Evolutionary conservation across 768 basidiomycete genomes (phyloP), one percentile per base, ranked within the genome.

Genomic region (Russula compacta): DNA sequence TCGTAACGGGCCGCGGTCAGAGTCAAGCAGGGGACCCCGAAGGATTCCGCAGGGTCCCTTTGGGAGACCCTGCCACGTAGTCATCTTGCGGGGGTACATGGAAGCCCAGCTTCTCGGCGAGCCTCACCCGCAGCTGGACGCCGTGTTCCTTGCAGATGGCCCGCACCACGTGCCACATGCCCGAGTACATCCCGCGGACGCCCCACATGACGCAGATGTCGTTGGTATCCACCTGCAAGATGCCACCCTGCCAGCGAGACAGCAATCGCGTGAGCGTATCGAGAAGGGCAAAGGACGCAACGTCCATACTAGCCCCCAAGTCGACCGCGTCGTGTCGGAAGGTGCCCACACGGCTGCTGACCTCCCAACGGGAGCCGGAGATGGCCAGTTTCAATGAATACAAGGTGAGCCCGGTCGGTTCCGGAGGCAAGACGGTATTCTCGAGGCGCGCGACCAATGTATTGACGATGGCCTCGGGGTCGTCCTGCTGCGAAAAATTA

Each of bases 251-350:
- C 59, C 59, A 60, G 21, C 14, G 39, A 6, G 53, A 46, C 29
- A 60, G 38, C 59, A 53, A 60, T 3, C 59, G 53, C 53, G 59
- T 35, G 21, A 60, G 40, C 11, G 33, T 48, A 21, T 60, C 59
- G 46, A 60, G 35, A 15, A 60, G 21, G 12, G 59, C 59, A 4
- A 55, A 60, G 10, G 53, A 1, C 2, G 53, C 46, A 33, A 55
- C 14, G 33, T 49, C 39, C 17, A 29, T 47, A 1, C 29, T 32
- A 4, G 19, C 21, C n/a, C 33, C 21, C 15, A 60, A 11, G 17
- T 49, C 47, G 6, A 9, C 8, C 15, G 35, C 33, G 8, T 48
- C 46, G 12, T 40, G 33, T 32, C 46, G 33, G 33, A 49, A 60
- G 6, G 21, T 35, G 29, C 47, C 47, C 39, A 55, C n/a, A 15